Base-by-base conservation (phyloP, 2,329 filamentous ascomycete genomes). In the Colletotrichum plurivorum region DNA sequence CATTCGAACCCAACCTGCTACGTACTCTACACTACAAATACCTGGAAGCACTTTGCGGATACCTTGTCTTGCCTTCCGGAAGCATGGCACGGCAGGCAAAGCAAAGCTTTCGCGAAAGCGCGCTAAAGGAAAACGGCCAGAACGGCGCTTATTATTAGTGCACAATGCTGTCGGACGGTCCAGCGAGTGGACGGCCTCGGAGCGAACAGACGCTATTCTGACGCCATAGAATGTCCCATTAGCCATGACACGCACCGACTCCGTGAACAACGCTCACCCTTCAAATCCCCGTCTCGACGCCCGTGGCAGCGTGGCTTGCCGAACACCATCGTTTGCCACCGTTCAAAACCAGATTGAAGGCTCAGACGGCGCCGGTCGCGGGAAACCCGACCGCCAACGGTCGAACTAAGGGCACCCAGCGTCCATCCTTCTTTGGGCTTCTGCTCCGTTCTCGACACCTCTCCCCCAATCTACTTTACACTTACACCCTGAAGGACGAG, bases 101-200 rank as follows among this genome's bases (percentile, higher is more conserved):
- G 41, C 27, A 64, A 65, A 59, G 48, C 48, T 36, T 51, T 61
- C 46, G 54, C 25, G 41, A 62, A 58, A 59, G 48, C 54, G 54
- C 66, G 66, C 66, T 45, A 59, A 43, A 43, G 16, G 41, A 59
- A 13, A 36, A 45, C n/a, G 51, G 56, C 45, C 31, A 51, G 45
- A 54, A 48, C 52, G 45, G 60, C 61, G 61, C 61, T 65, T 59
- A 54, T 43, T 39, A 36, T 8, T 36, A 36, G 31, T 36, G 31
- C 31, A 36, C 31, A 22, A 22, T 36, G 31, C 31, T 36, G 31
- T 36, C 9, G 31, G 31, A 36, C 46, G 16, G n/a, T 54, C 39
- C 18, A 43, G 53, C 39, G 46, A 43, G 48, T 43, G 27, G 53
- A 43, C 54, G 53, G 39, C 22, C 49, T 15, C 10, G 10, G 41